These are phyloP conservation scores for Didymella segeticola DNA, from an alignment of 2,329 filamentous ascomycete species.

Conservation along the genomic window DNA sequence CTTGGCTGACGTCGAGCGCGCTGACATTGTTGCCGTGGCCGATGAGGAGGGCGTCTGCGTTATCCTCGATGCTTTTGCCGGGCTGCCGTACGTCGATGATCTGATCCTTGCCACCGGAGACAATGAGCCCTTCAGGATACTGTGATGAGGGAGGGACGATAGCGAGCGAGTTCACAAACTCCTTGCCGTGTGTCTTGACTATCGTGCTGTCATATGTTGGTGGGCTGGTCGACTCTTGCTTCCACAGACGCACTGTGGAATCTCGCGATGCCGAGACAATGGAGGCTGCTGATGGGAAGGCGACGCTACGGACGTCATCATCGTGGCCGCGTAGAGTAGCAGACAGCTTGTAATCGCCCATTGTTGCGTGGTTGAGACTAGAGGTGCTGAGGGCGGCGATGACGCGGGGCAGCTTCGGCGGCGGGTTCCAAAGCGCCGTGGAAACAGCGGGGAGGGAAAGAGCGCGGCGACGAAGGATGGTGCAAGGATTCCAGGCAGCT, in stretches of 20 bases:
- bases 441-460: conserved; percentile 8
- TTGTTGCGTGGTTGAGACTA: conserved; percentile 46
- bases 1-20: conserved; percentile 77
- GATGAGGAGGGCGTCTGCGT: conserved; percentile 83
- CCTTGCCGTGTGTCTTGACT: conserved; percentile 74
- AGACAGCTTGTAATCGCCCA: conserved; percentile 91
- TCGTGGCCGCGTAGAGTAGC: conserved; percentile 88
- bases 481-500: conserved; percentile 12
- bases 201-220: conserved; percentile 80
- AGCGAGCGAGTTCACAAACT: conserved; percentile 86
- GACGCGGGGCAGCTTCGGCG: conserved; percentile 32
- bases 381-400: conserved; percentile 7
- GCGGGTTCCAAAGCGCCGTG: conserved; percentile 17
- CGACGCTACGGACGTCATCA: conserved; percentile 90
- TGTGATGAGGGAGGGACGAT: conserved; percentile 73
- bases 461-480: conserved; percentile 15
- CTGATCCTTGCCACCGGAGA: conserved; percentile 89
- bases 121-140: conserved; percentile 78
- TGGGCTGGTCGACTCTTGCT: conserved; percentile 68
- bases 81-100: conserved; percentile 89
- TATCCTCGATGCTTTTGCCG: conserved; percentile 69
- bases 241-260: conserved; percentile 88
- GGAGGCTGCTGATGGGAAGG: conserved; percentile 74
- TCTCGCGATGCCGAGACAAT: conserved; percentile 90
- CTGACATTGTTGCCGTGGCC: conserved; percentile 91